phyloP scores from a whole-genome alignment of 805 yeast species.

The Candida quercuum region DNA sequence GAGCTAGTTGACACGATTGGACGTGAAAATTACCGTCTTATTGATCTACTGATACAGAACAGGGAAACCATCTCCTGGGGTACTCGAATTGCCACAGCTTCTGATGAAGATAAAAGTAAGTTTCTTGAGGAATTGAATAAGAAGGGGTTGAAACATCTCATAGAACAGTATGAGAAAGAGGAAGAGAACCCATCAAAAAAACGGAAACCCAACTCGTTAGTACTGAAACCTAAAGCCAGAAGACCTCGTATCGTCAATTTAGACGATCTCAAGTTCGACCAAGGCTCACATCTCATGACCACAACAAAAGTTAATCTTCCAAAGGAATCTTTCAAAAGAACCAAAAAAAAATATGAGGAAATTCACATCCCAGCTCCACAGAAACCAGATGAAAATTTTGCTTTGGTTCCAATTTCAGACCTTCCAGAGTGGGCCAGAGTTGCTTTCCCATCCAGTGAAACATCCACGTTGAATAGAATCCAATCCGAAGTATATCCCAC shows the following conservation, averaged over 20 bases:
- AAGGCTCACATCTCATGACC: constrained; percentile 67
- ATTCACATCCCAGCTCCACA: constrained; percentile 88
- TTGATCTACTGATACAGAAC: constrained; percentile 44
- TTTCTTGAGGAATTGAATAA: constrained; percentile 40
- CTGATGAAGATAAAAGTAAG: constrained; percentile 28
- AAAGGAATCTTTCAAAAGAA: constrained; percentile 73
- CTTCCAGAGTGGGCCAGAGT: constrained; percentile 80
- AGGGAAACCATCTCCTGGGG: constrained; percentile 51
- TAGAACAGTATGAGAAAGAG: constrained; percentile 33
- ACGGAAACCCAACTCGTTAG: constrained; percentile 19
- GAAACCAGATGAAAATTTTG: constrained; percentile 34
- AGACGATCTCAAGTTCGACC: constrained; percentile 58
- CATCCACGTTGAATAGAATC: constrained; percentile 65
- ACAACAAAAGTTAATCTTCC: constrained; percentile 70
- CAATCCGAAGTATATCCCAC: constrained; percentile 78
- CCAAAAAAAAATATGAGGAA: constrained; percentile 74
- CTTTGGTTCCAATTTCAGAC: constrained; percentile 49
- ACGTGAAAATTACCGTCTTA: constrained; percentile 44
- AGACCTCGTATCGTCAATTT: constrained; percentile 57
- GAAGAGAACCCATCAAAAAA: constrained; percentile 18
- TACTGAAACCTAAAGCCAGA: constrained; percentile 16
- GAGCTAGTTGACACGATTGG: constrained; percentile 49
- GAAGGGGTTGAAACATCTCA: constrained; percentile 34
- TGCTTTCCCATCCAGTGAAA: constrained; percentile 68
- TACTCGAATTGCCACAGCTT: constrained; percentile 35